Conservation (phyloP, 1,284 basidiomycete species). For the Cutaneotrichosporon arboriforme region DNA sequence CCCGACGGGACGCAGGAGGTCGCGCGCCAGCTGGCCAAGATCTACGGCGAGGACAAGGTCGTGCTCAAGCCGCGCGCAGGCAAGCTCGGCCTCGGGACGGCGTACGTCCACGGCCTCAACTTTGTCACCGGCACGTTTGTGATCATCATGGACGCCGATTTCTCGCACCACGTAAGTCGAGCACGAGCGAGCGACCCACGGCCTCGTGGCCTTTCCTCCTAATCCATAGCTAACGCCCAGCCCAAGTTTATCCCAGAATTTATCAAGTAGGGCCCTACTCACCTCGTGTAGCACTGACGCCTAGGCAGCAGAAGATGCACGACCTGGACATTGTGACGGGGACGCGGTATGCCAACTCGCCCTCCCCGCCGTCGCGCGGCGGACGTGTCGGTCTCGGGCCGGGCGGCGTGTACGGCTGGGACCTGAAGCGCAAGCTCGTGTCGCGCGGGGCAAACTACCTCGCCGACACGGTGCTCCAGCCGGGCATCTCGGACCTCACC, state of each 20-base stretch:
- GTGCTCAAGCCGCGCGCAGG: slow-evolving; percentile 78
- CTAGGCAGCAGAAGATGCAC: slow-evolving; percentile 67
- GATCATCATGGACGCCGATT: slow-evolving; percentile 95
- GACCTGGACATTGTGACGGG: slow-evolving; percentile 86
- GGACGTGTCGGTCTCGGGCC: slow-evolving; percentile 49
- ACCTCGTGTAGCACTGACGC: neutral
- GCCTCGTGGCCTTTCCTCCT: too few relatives aligned
- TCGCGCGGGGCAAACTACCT: slow-evolving; percentile 80
- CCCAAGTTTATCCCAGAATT: slow-evolving; percentile 87
- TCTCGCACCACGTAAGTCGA: slow-evolving; percentile 78
- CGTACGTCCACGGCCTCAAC: slow-evolving; percentile 84
- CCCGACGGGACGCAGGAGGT: slow-evolving; percentile 88
- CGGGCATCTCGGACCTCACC: slow-evolving; percentile 79
- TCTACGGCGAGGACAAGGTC: slow-evolving; percentile 79
- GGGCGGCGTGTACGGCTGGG: slow-evolving; percentile 85
- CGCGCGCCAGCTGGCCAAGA: slow-evolving; percentile 64
- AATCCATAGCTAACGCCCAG: slow-evolving; percentile 47
- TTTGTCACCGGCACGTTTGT: slow-evolving; percentile 88
- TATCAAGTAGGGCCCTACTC: slow-evolving; percentile 64
- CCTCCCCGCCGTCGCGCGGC: slow-evolving; percentile 31
- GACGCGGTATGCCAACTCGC: slow-evolving; percentile 62
- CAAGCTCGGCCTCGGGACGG: slow-evolving; percentile 86
- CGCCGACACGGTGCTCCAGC: slow-evolving; percentile 71
- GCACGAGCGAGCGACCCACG: too few relatives aligned
- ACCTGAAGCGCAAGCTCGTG: slow-evolving; percentile 77